These are phyloP conservation scores for Apiospora marii DNA, from an alignment of 2,329 filamentous ascomycete genomes.

Conservation along the genomic window DNA sequence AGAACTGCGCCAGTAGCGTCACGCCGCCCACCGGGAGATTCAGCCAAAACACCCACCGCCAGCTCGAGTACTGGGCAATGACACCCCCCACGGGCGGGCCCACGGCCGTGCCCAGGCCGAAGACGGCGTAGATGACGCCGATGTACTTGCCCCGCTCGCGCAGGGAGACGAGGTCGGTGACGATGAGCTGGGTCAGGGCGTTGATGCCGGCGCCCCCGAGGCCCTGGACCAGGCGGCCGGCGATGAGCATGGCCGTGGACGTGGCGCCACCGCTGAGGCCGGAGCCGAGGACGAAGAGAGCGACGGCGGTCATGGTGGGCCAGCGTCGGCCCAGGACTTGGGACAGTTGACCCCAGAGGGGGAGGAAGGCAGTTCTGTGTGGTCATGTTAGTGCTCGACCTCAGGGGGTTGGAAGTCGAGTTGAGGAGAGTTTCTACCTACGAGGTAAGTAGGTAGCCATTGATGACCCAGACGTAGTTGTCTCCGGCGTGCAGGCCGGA, in stretches of 20 bases:
- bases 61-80: slow-evolving; percentile 24
- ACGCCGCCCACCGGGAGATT: slow-evolving; percentile 34
- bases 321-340: background rate
- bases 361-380: background rate
- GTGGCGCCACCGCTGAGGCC: slow-evolving; percentile 45
- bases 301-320: slow-evolving; percentile 40
- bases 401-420: too few species aligned
- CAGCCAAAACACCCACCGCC: slow-evolving; percentile 34
- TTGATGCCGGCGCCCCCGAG: slow-evolving; percentile 44
- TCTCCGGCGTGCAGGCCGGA: background rate
- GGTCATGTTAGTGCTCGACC: too few species aligned
- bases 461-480: background rate
- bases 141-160: background rate
- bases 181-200: slow-evolving; percentile 2
- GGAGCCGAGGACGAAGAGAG: slow-evolving; percentile 48
- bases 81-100: slow-evolving; percentile 1
- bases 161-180: background rate
- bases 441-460: background rate
- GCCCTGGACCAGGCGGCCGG: slow-evolving; percentile 47
- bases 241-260: slow-evolving; percentile 42
- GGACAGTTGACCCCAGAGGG: background rate
- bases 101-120: background rate
- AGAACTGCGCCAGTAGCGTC: slow-evolving; percentile 25
- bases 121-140: background rate
- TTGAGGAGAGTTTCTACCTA: too few species aligned